Conservation (phyloP, 495 filamentous ascomycete species). For the Lasiosphaeriaceae sp. region DNA sequence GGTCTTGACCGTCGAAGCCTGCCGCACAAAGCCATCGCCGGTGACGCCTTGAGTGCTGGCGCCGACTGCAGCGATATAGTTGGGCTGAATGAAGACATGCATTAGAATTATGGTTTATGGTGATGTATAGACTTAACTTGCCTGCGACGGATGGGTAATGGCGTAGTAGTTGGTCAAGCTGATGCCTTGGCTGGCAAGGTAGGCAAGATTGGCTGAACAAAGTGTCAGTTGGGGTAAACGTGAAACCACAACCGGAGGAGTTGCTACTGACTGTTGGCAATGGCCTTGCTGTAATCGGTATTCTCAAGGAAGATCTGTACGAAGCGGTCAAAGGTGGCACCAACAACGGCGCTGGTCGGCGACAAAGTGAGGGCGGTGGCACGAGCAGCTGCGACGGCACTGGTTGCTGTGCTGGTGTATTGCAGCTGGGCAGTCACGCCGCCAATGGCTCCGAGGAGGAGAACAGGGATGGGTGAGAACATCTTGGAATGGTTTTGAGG, state of each 20-base stretch:
- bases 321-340: constrained; percentile 63
- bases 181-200: constrained; percentile 60
- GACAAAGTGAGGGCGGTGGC: constrained; percentile 30
- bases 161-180: constrained; percentile 61
- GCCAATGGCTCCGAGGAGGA: constrained; percentile 2
- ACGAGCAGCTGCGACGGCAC: constrained; percentile 7
- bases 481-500: not conserved
- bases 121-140: not conserved
- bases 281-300: constrained; percentile 48
- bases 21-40: constrained; percentile 53
- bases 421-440: constrained; percentile 9
- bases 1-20: constrained; percentile 62
- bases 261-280: constrained; percentile 7
- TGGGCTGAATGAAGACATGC: constrained; percentile 64
- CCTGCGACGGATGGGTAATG: constrained; percentile 21
- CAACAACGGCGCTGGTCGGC: constrained; percentile 58
- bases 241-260: not conserved
- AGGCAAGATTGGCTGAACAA: constrained; percentile 24
- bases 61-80: constrained; percentile 59
- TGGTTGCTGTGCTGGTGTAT: constrained; percentile 13
- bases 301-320: constrained; percentile 72
- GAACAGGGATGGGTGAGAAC: not conserved
- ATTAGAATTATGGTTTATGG: not conserved
- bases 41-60: constrained; percentile 67
- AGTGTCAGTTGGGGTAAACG: not conserved